These are phyloP conservation scores for Fraxinus paxiana DNA, from an alignment of 305 asterid species.

Conservation along the genomic window DNA sequence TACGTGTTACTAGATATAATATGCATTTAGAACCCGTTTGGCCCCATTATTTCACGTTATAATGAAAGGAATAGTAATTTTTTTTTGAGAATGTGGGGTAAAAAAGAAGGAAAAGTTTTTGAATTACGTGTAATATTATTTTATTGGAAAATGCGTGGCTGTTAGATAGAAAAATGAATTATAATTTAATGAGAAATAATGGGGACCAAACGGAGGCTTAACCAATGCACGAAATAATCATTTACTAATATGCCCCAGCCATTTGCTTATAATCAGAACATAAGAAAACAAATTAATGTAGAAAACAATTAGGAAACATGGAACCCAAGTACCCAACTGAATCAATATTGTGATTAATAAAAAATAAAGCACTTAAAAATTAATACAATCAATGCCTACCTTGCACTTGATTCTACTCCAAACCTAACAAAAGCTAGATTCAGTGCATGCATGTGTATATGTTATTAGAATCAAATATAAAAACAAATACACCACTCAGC, in stretches of 20 bases:
- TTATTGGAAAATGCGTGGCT: too few relatives aligned
- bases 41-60: too few relatives aligned
- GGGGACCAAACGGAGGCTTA: too few relatives aligned
- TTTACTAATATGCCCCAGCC: too few relatives aligned
- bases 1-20: background rate
- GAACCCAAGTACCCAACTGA: constrained; percentile 15
- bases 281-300: constrained; percentile 18
- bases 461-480: constrained; percentile 19
- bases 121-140: too few relatives aligned
- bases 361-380: background rate
- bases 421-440: constrained; percentile 28
- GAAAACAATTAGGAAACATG: background rate
- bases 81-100: too few relatives aligned
- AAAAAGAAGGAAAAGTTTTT: too few relatives aligned
- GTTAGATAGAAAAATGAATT: too few relatives aligned
- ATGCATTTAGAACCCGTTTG: background rate
- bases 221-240: too few relatives aligned
- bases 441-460: constrained; percentile 25
- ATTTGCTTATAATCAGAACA: constrained; percentile 17
- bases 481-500: constrained; percentile 9
- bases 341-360: background rate
- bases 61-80: too few relatives aligned
- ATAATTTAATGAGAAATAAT: too few relatives aligned
- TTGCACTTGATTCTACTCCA: background rate
- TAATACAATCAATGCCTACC: constrained; percentile 2